A percentile compares a stretch with the other conserved stretches of the same genome.
Evolutionary conservation across 1,284 basidiomycete species (phyloP).

Genomic region (Apiotrichum domesticum): DNA sequence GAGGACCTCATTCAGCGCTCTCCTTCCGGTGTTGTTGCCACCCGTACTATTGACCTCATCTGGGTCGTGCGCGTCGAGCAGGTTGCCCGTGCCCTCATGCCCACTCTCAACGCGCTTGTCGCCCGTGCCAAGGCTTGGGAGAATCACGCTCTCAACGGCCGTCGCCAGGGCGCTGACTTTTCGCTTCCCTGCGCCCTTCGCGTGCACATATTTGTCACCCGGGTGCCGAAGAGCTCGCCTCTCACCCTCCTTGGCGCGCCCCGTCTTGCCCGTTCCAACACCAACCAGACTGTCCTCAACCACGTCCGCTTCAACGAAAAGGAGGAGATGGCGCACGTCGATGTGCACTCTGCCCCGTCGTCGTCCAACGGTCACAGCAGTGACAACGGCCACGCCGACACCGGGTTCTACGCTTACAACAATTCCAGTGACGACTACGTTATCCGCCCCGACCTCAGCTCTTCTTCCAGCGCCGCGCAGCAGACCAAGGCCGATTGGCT

Average conservation of each 20-base stretch:
- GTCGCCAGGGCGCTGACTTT: conserved; percentile 19
- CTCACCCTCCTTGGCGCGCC: conserved; percentile 23
- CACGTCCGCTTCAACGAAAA: not conserved
- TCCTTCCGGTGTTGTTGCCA: conserved; percentile 38
- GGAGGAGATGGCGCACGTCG: not conserved
- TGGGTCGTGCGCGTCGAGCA: conserved; percentile 42
- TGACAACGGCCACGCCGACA: not conserved
- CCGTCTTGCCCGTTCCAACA: not conserved
- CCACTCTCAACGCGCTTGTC: conserved; percentile 32
- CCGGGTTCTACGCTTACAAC: not conserved
- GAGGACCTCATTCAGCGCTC: conserved; percentile 36
- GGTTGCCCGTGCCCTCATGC: conserved; percentile 33
- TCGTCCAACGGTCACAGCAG: conserved; percentile 2
- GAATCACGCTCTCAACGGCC: conserved; percentile 21
- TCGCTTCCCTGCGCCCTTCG: conserved; percentile 31
- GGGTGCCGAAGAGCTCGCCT: conserved; percentile 30
- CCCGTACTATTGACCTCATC: conserved; percentile 42
- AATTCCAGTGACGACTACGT: not conserved
- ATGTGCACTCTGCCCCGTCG: not conserved
- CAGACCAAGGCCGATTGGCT: conserved; percentile 27
- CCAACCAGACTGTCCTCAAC: not conserved
- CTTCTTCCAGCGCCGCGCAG: conserved; percentile 16
- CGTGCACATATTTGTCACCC: conserved; percentile 40
- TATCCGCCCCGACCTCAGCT: not conserved
- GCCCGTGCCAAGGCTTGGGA: conserved; percentile 36